These are phyloP conservation scores for Leptographium radiaticola DNA, from an alignment of 2,329 filamentous ascomycete species.

Conservation along the genomic window DNA sequence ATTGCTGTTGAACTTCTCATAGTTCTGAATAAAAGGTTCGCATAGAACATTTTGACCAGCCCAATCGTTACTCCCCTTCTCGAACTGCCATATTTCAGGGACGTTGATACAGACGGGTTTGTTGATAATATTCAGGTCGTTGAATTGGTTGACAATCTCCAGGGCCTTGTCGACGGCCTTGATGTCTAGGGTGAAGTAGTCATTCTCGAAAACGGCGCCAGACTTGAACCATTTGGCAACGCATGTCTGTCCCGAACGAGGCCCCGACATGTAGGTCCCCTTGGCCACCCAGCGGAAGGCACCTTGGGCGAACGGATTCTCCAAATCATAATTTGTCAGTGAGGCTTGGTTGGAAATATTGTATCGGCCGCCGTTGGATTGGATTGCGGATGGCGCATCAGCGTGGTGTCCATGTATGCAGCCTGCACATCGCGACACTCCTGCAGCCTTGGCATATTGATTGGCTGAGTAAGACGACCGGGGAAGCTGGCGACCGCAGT, in stretches of 20 bases:
- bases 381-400: slow-evolving; percentile 4
- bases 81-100: slow-evolving; percentile 20
- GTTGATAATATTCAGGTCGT: slow-evolving; percentile 17
- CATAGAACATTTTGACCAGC: slow-evolving; percentile 15
- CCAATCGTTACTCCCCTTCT: neutral
- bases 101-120: slow-evolving; percentile 23
- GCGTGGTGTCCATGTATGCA: slow-evolving; percentile 12
- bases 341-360: slow-evolving; percentile 5
- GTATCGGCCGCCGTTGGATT: slow-evolving; percentile 15
- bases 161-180: slow-evolving; percentile 7
- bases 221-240: slow-evolving; percentile 27
- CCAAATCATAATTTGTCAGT: too few species aligned
- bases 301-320: slow-evolving; percentile 14
- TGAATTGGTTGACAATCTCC: slow-evolving; percentile 23
- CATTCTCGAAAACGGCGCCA: slow-evolving; percentile 18
- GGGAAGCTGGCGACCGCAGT: slow-evolving; percentile 15
- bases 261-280: slow-evolving; percentile 18
- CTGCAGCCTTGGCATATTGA: slow-evolving; percentile 13
- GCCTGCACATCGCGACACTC: slow-evolving; percentile 14
- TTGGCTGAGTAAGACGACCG: slow-evolving; percentile 16
- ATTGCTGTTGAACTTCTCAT: slow-evolving; percentile 31
- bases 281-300: slow-evolving; percentile 17
- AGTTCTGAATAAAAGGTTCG: slow-evolving; percentile 28
- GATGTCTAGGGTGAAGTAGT: slow-evolving; percentile 15
- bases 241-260: slow-evolving; percentile 19